A percentile compares a stretch with the other conserved stretches of the same genome.
Evolutionary conservation across 352 stramenopile genomes (phyloP).

Genomic region (Pythium vanterpoolii): DNA sequence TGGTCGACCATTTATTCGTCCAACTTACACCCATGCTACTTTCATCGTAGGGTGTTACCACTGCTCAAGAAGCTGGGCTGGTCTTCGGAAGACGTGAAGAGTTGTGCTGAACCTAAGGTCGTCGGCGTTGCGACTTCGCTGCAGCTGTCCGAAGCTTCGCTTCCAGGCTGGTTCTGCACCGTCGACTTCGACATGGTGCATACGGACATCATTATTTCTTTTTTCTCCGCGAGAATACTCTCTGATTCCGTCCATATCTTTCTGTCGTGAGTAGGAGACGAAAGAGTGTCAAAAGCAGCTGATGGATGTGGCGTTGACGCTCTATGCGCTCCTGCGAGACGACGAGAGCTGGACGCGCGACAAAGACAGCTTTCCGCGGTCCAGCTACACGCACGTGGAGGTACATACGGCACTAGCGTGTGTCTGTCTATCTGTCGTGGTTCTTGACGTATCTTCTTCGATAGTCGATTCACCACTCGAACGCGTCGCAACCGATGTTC

Average conservation of each 20-base stretch:
- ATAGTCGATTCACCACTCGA: constrained; percentile 42
- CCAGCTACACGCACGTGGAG: constrained; percentile 69
- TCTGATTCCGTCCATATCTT: no score
- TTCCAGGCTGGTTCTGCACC: constrained; percentile 72
- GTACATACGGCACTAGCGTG: constrained; percentile 17
- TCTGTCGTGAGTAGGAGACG: constrained; percentile 27
- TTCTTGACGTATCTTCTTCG: not conserved
- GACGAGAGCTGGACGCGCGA: constrained; percentile 74
- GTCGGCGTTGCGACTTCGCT: constrained; percentile 53
- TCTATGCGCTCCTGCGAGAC: constrained; percentile 67
- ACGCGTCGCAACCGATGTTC: constrained; percentile 20
- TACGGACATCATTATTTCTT: not conserved
- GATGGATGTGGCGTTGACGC: constrained; percentile 42
- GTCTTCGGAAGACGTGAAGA: constrained; percentile 35
- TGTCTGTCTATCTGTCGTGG: not conserved
- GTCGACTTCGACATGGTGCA: constrained; percentile 47
- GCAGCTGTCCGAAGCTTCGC: constrained; percentile 30
- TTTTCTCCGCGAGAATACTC: not conserved
- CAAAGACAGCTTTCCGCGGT: constrained; percentile 78
- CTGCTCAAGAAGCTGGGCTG: constrained; percentile 42
- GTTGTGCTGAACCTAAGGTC: constrained; percentile 32
- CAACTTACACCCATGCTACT: not conserved
- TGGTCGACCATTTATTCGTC: not conserved
- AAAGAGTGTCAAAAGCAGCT: constrained; percentile 44
- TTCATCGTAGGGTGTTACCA: constrained; percentile 27